Base-by-base conservation (phyloP, 768 basidiomycete species). In the Collybia sordida region DNA sequence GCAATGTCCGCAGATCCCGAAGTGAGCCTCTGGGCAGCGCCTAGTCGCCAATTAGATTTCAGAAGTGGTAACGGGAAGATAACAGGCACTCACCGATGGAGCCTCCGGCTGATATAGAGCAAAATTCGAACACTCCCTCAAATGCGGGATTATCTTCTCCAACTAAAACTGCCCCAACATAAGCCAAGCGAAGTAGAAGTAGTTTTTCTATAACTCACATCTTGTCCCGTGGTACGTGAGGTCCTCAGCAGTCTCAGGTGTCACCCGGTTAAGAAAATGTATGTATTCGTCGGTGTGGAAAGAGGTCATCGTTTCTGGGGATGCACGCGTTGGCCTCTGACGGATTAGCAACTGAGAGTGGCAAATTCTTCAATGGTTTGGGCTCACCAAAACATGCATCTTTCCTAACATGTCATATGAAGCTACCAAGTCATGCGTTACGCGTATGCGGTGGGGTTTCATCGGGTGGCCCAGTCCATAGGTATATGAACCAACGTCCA, bases 231-330 rank as follows among this genome's bases (percentile, higher is more conserved):
- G 81, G 56, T 83, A 89, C 1, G 91, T 93, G 61, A 97, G 68
- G 48, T 91, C 86, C 58, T 91, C 89, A 1, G 81, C 85, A 3
- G 90, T 96, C 67, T 99, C 97, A 0, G 95, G 95, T 0, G 88
- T 91, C 22, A 98, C 95, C 42, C 82, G 80, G 47, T 82, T 77
- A 39, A 99, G 72, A 60, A 98, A 96, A 60, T 98, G 85, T 51
- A 99, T 80, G 69, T 97, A 99, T 78, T 99, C 97, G 72, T 99
- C 97, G 18, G 96, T 93, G 67, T 99, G 97, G 69, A 98, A 99
- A 9, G 86, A 72, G n/a, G 90, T 88, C 89, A 99, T 89, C 19
- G 81, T 78, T 59, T 85, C 79, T 12, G 86, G 80, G 0, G 82
- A 77, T 3, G 90, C 85, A 17, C 90, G 77, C 56, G 75, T 79